A percentile compares a stretch with the other conserved stretches of the same genome.
phyloP scores from a whole-genome alignment of 805 yeast genomes.

The Alloascoidea hylecoeti region DNA sequence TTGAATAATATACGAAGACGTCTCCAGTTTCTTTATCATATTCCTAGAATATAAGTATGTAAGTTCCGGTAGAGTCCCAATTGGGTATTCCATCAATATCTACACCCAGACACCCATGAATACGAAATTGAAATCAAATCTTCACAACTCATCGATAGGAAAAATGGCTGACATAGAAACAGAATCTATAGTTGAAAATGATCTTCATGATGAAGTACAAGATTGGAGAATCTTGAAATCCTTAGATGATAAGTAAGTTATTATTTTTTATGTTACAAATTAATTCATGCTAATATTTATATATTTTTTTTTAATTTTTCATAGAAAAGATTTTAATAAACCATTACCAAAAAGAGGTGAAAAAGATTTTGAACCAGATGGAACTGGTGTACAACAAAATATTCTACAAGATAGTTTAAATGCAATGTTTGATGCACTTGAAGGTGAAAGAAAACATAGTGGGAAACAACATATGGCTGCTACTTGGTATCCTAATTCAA shows the following conservation, averaged over 20 bases:
- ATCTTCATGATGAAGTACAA: slow-evolving; percentile 20
- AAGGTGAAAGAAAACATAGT: slow-evolving; percentile 17
- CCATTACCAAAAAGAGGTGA: slow-evolving; percentile 61
- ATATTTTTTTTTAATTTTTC: neutral
- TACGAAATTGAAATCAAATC: no score
- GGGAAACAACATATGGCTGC: slow-evolving; percentile 38
- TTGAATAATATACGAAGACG: no score
- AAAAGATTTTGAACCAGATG: slow-evolving; percentile 80
- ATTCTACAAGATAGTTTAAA: slow-evolving; percentile 38
- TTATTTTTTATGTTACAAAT: neutral
- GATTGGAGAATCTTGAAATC: slow-evolving; percentile 21
- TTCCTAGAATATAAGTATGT: no score
- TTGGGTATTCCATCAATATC: no score
- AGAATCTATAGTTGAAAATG: slow-evolving; percentile 8
- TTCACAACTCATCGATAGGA: neutral
- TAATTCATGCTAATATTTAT: neutral
- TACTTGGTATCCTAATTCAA: slow-evolving; percentile 23
- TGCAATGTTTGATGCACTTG: slow-evolving; percentile 62
- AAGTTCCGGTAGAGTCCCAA: no score
- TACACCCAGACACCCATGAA: no score
- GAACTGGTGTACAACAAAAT: slow-evolving; percentile 35
- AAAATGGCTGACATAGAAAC: neutral
- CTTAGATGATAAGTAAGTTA: neutral
- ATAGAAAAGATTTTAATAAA: neutral
- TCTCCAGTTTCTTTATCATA: no score